Conservation (phyloP, 208 protist genomes). For the Acanthamoeba healyi region DNA sequence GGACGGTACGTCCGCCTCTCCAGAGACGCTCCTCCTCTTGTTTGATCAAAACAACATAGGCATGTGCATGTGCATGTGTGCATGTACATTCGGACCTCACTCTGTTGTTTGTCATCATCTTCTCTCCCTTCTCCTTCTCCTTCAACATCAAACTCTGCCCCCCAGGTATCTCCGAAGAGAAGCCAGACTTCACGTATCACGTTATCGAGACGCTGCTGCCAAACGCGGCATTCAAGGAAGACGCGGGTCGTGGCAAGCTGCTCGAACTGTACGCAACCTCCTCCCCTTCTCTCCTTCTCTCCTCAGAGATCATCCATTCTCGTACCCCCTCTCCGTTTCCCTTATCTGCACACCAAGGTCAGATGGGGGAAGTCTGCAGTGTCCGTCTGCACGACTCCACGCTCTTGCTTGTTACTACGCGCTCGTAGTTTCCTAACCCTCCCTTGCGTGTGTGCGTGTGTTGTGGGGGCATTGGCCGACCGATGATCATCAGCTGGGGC, state of each 20-base stretch:
- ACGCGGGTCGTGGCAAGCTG: constrained; percentile 26
- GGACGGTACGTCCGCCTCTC: constrained; percentile 38
- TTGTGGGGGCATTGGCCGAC: background rate
- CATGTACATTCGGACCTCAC: no score
- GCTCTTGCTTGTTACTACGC: background rate
- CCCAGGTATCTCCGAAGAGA: constrained; percentile 62
- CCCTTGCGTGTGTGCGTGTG: background rate
- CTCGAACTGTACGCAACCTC: constrained; percentile 46
- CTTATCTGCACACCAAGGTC: no score
- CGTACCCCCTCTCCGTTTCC: background rate
- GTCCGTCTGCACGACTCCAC: background rate
- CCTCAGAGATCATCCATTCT: no score
- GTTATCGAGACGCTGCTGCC: constrained; percentile 79
- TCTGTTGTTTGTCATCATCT: background rate
- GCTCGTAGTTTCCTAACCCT: no score
- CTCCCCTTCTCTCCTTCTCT: background rate
- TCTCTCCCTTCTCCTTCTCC: background rate
- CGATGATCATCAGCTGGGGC: constrained; percentile 54
- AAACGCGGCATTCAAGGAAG: constrained; percentile 45
- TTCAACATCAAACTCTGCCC: no score
- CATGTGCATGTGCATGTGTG: background rate
- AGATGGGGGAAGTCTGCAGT: background rate
- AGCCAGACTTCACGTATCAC: constrained; percentile 75
- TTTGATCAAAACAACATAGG: no score
- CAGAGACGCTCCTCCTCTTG: no score